Evolutionary conservation across 1,139 yeast species (phyloP), one percentile per base, ranked within the genome.

Genomic region (Hanseniaspora uvarum): DNA sequence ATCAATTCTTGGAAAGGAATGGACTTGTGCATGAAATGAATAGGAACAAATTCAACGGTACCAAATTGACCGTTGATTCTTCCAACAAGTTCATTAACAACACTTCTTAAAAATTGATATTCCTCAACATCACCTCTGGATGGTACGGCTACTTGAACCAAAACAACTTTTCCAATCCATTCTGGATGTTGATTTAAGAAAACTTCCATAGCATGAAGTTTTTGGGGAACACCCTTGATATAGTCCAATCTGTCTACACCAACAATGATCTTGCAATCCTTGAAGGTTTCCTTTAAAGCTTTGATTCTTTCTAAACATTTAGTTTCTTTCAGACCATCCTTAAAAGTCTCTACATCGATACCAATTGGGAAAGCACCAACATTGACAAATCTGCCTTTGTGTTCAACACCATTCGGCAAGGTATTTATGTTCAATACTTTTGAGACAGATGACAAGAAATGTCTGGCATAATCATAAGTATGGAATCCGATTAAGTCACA

Each of bases 381-480:
- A 31, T 80, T 81, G 46, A 92, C 94, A 56, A 79, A 79, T 53
- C 92, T 73, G 31, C 88, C 87, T 53, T 80, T 73, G 65, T 77
- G 87, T 60, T 84, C 83, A 31, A 92, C 87, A 16, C 96, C 96
- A 61, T 89, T 92, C 5, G 98, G 98, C 57, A 86, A 73, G 0
- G 96, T 88, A 47, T 81, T 83, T 16, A 88, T 82, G 58, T 85
- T 78, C 53, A 94, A 76, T 33, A 92, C 85, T 57, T 96, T 75
- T 56, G 89, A 81, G n/a, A 92, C 96, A 0, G 95, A 82, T 21
- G 95, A 83, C 56, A 94, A 70, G 69, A 94, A 94, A 71, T 94
- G 99, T 62, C 99, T 78, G n/a, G 96, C 98, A 64, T 94, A 94
- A 68, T 94, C 99, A 68, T 94, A 94, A n/a, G 98, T 94, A 68